A percentile compares a stretch with the other conserved stretches of the same genome.
These are phyloP conservation scores for Takashimella koratensis DNA, from an alignment of 1,284 basidiomycete genomes.

Conservation along the genomic window DNA sequence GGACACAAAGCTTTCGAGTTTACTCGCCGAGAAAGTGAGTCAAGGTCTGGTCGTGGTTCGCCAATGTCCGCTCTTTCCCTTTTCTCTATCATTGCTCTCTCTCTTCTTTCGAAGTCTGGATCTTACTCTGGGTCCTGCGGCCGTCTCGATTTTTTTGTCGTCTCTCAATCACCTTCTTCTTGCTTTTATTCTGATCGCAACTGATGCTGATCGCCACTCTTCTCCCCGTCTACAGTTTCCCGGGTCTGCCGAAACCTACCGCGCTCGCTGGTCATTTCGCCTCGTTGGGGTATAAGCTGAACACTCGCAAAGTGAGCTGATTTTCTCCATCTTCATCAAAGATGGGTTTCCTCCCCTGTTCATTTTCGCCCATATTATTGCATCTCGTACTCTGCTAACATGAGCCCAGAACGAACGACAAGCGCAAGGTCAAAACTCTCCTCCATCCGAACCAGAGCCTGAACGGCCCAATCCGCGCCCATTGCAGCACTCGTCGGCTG, in stretches of 20 bases:
- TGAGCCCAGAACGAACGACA: conserved; percentile 6
- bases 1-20: conserved; percentile 33
- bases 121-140: no score
- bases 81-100: neutral
- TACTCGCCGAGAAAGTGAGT: conserved; percentile 43
- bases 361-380: conserved; percentile 4
- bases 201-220: neutral
- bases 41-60: no score
- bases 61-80: no score
- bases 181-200: no score
- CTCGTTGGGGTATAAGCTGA: conserved; percentile 45
- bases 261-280: conserved; percentile 42
- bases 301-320: conserved; percentile 39
- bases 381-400: no score
- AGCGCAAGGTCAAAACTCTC: neutral
- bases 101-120: no score
- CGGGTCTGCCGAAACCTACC: conserved; percentile 38
- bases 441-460: neutral
- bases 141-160: no score
- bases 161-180: no score
- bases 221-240: conserved; percentile 31
- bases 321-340: neutral
- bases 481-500: neutral
- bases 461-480: neutral
- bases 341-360: conserved; percentile 4